phyloP scores from a whole-genome alignment of 345 rosid species.

The Microthlaspi erraticum region DNA sequence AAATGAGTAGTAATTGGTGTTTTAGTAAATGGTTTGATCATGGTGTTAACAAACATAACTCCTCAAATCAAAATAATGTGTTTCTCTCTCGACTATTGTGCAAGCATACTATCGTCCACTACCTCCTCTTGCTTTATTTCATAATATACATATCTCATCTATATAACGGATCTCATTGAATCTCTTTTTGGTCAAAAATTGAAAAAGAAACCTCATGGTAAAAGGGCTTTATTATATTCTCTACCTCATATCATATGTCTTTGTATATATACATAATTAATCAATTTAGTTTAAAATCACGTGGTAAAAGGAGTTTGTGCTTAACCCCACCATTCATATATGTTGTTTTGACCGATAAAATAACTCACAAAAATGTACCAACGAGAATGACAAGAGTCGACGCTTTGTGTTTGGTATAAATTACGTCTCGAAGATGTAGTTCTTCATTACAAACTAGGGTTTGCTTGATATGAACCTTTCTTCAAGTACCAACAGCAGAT shows the following conservation, averaged over 20 bases:
- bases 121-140: slow-evolving; percentile 35
- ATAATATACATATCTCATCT: slow-evolving; percentile 33
- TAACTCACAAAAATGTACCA: background rate
- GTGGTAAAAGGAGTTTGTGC: slow-evolving; percentile 38
- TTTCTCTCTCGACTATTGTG: slow-evolving; percentile 44
- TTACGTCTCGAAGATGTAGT: background rate
- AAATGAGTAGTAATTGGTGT: background rate
- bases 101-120: slow-evolving; percentile 43
- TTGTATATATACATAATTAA: slow-evolving; percentile 16
- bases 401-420: background rate
- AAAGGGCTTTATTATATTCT: slow-evolving; percentile 45
- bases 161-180: slow-evolving; percentile 39
- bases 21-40: slow-evolving; percentile 3
- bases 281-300: slow-evolving; percentile 35
- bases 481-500: background rate
- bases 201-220: slow-evolving; percentile 42
- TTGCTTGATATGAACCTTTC: slow-evolving; percentile 2
- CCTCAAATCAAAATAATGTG: slow-evolving; percentile 18
- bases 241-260: slow-evolving; percentile 13
- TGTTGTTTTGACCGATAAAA: slow-evolving; percentile 35
- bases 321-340: slow-evolving; percentile 41
- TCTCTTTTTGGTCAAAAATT: slow-evolving; percentile 45
- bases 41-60: slow-evolving; percentile 2
- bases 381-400: background rate
- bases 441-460: background rate